Conservation (phyloP, 2,329 filamentous ascomycete genomes). For the Calonectria honghensis region DNA sequence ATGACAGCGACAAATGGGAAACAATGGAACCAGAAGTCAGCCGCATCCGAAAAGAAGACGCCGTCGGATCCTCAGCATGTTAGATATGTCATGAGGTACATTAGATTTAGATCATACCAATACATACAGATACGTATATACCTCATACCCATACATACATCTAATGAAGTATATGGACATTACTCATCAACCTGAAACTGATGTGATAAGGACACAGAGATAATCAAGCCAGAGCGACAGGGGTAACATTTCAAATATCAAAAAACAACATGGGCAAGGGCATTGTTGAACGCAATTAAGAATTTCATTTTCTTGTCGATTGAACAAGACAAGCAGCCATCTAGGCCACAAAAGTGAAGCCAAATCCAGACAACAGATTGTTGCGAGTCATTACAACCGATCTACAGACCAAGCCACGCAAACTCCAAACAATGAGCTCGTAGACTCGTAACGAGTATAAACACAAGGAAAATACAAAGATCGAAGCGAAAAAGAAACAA, state of each 20-base stretch:
- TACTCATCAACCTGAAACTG: background rate
- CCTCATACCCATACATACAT: background rate
- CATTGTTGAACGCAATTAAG: background rate
- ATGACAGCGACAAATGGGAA: background rate
- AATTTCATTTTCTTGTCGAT: constrained; percentile 6
- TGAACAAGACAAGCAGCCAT: constrained; percentile 6
- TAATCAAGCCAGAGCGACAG: background rate
- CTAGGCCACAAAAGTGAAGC: constrained; percentile 18
- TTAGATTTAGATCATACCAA: background rate
- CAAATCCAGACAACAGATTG: constrained; percentile 26
- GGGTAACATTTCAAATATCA: background rate
- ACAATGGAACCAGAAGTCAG: background rate
- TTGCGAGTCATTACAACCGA: constrained; percentile 48
- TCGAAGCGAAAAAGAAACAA: constrained; percentile 35
- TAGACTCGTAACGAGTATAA: background rate
- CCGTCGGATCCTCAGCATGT: background rate
- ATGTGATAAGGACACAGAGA: background rate
- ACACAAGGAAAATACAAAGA: constrained; percentile 23
- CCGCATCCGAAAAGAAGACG: background rate
- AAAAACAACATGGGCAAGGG: background rate
- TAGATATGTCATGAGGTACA: background rate
- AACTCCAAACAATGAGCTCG: constrained; percentile 9
- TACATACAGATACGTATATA: background rate
- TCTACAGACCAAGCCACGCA: constrained; percentile 44
- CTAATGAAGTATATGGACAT: no score